Conservation (phyloP, 257 asterid species). For the Linaria vulgaris region DNA sequence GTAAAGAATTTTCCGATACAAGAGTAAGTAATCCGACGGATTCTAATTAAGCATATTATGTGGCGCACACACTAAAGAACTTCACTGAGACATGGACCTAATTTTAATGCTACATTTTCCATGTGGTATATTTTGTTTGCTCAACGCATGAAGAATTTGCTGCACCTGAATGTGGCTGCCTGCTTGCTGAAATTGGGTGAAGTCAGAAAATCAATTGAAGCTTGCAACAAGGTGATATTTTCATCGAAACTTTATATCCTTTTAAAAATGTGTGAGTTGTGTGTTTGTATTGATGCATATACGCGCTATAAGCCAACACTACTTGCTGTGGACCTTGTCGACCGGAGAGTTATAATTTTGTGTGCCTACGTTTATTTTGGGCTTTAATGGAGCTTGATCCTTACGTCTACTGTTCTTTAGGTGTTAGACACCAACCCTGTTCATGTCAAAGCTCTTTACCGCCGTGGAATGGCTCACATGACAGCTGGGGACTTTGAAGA, state of each 20-base stretch:
- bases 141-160: constrained; percentile 61
- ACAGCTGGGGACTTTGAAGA: constrained; percentile 83
- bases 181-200: constrained; percentile 93
- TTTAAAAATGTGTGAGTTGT: no score
- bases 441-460: constrained; percentile 89
- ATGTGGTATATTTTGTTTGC: constrained; percentile 18
- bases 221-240: constrained; percentile 81
- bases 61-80: not conserved
- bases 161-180: constrained; percentile 96
- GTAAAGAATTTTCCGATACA: constrained; percentile 83
- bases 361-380: no score
- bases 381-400: no score
- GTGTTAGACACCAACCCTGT: constrained; percentile 87
- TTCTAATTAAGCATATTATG: constrained; percentile 16
- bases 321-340: not conserved
- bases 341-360: no score
- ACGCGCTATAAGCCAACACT: not conserved
- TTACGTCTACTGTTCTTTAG: constrained; percentile 34
- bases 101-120: constrained; percentile 11
- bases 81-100: constrained; percentile 17
- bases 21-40: constrained; percentile 56
- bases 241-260: constrained; percentile 4
- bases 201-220: constrained; percentile 75
- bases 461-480: constrained; percentile 97
- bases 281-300: not conserved